These are phyloP conservation scores for Trichaptum fuscoviolaceum DNA, from an alignment of 768 basidiomycete species.

Conservation along the genomic window DNA sequence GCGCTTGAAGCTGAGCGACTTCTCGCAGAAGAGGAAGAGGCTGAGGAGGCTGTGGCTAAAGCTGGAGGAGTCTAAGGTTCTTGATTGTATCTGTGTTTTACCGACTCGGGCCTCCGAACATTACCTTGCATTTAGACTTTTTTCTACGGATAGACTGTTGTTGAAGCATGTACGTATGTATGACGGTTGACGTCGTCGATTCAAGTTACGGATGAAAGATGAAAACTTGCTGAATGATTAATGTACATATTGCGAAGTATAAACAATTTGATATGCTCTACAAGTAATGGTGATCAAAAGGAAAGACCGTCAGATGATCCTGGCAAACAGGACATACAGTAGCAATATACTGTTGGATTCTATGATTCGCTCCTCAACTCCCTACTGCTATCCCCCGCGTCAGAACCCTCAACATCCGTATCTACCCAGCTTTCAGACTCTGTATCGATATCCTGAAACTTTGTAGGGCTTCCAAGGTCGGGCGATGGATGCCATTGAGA, in stretches of 20 bases:
- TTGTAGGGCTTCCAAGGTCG: not conserved
- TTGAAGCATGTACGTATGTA: not conserved
- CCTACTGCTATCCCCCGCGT: constrained; percentile 12
- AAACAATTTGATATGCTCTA: not conserved
- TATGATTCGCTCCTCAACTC: not conserved
- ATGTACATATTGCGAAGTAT: constrained; percentile 1
- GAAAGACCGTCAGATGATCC: not conserved
- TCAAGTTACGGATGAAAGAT: not conserved
- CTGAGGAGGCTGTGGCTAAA: not conserved
- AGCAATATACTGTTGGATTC: not conserved
- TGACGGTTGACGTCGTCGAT: no score
- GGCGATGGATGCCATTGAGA: not conserved
- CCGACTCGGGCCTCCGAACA: not conserved
- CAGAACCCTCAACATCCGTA: constrained; percentile 32
- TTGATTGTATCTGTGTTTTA: not conserved
- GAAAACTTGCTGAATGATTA: not conserved
- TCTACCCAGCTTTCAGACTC: constrained; percentile 34
- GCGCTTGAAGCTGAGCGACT: constrained; percentile 92
- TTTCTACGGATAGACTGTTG: not conserved
- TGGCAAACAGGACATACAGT: not conserved
- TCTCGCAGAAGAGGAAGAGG: constrained; percentile 83
- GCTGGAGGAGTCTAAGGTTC: not conserved
- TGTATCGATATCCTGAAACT: constrained; percentile 5
- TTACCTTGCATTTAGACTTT: not conserved
- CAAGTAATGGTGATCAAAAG: not conserved